Evolutionary conservation across 108 stramenopile species (phyloP), one percentile per base, ranked within the genome.

Genomic region (Cyclotella atomus): DNA sequence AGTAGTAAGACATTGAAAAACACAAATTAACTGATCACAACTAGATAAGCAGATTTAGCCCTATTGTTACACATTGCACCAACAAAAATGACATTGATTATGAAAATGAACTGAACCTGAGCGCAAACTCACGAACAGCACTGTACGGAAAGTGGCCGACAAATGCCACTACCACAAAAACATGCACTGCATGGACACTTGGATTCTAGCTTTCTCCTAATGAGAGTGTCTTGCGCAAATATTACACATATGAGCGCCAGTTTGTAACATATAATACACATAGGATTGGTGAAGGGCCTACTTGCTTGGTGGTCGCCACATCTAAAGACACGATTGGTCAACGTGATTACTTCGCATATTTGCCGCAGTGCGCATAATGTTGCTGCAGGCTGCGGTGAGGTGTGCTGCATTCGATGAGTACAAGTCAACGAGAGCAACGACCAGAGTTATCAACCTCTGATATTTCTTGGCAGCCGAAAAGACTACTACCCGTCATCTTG

Each of bases 171-270:
- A n/a, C n/a, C n/a, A n/a, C n/a, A n/a, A n/a, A n/a, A n/a, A n/a
- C n/a, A n/a, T n/a, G n/a, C n/a, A n/a, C n/a, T n/a, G n/a, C n/a
- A 4, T 17, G 20, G 14, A 57, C 25, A 57, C 12, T 29, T 14
- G 28, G 28, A 6, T 15, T 50, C 49, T 59, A 62, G 38, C 61
- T 24, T 62, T 41, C 44, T n/a, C n/a, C n/a, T n/a, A n/a, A n/a
- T n/a, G n/a, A n/a, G n/a, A 62, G 41, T 24, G 8, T 62, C 2
- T 62, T 36, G 61, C 61, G 24, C 61, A 62, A 62, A 62, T 62
- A 62, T 62, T 44, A 62, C 61, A 62, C 36, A 62, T 62, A 62
- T 62, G 61, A 62, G 41, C 41, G 61, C 61, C 61, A 62, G 44
- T 24, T 62, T 9, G 30, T 41, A 41, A 62, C 36, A 44, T 9